Percentiles rank a stretch among this genome's conserved stretches.
These are phyloP conservation scores for Erodium trifolium DNA, from an alignment of 441 rosid species.

Conservation along the genomic window DNA sequence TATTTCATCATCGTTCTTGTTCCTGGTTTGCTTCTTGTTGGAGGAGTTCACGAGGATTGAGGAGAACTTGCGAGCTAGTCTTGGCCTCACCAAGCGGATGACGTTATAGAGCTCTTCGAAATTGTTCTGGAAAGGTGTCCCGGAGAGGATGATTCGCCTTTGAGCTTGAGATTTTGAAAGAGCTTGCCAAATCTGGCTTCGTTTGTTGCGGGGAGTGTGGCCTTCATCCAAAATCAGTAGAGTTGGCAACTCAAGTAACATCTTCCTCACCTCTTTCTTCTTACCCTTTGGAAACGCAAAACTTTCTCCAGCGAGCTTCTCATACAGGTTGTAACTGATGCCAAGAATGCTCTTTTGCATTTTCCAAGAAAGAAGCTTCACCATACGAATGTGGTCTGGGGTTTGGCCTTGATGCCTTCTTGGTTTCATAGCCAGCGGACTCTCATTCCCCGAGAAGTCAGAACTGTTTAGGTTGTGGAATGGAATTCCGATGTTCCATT, in stretches of 20 bases:
- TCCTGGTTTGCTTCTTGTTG: conserved; percentile 20
- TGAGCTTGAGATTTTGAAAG: conserved; percentile 39
- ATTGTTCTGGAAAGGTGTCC: conserved; percentile 82
- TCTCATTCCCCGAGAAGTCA: conserved; percentile 40
- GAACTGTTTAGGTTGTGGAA: conserved; percentile 44
- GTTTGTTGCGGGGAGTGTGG: conserved; percentile 64
- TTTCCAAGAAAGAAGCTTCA: conserved; percentile 53
- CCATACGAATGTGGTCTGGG: conserved; percentile 23
- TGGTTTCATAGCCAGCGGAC: conserved; percentile 22
- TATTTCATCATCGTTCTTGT: conserved; percentile 23
- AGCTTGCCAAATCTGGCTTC: conserved; percentile 50
- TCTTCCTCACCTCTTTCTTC: conserved; percentile 22
- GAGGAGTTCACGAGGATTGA: conserved; percentile 1
- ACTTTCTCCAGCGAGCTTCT: conserved; percentile 22
- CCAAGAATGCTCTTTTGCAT: conserved; percentile 44
- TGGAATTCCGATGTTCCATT: conserved; percentile 48
- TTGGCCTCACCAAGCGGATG: conserved; percentile 45
- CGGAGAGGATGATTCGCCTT: conserved; percentile 62
- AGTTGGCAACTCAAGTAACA: conserved; percentile 45
- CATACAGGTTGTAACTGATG: conserved; percentile 49
- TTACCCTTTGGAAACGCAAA: background rate
- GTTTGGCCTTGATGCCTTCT: conserved; percentile 3
- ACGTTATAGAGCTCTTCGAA: conserved; percentile 57
- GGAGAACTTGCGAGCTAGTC: conserved; percentile 25
- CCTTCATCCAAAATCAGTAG: conserved; percentile 72